Conservation (phyloP, 2,329 filamentous ascomycete species). For the Colletotrichum musae region DNA sequence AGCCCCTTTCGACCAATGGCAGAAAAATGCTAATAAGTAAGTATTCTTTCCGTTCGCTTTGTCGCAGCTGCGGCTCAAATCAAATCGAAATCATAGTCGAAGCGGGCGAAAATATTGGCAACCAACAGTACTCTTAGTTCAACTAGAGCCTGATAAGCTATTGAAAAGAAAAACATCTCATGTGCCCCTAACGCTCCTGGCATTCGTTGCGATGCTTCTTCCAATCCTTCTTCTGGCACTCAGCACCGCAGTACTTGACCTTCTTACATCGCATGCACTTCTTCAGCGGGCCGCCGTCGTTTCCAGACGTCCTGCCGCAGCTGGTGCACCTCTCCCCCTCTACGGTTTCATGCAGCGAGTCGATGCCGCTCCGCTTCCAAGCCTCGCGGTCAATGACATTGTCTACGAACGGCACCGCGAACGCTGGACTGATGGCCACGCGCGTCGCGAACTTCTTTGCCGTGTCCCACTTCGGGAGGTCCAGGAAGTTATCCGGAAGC, state of each 20-base stretch:
- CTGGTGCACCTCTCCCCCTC: constrained; percentile 50
- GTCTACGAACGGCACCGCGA: constrained; percentile 60
- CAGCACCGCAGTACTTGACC: constrained; percentile 64
- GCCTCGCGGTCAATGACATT: constrained; percentile 49
- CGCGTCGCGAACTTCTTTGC: constrained; percentile 63
- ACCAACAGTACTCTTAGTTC: too few species aligned
- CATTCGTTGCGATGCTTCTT: constrained; percentile 64
- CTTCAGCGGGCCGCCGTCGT: constrained; percentile 53
- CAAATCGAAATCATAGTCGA: too few species aligned
- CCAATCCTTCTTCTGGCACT: constrained; percentile 70
- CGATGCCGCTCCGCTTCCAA: constrained; percentile 4
- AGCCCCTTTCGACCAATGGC: too few species aligned
- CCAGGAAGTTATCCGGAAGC: constrained; percentile 56
- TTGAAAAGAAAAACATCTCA: too few species aligned
- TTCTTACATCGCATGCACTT: constrained; percentile 61
- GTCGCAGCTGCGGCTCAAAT: too few species aligned
- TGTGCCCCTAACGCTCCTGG: constrained; percentile 29
- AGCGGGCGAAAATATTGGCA: too few species aligned
- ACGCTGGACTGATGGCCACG: constrained; percentile 71
- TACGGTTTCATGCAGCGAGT: not conserved
- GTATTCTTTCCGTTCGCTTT: too few species aligned
- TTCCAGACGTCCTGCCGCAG: constrained; percentile 53
- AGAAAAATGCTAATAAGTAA: too few species aligned
- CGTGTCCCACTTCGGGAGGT: constrained; percentile 60
- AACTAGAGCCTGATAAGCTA: too few species aligned